A percentile compares a stretch with the other conserved stretches of the same genome.
phyloP scores from a whole-genome alignment of 345 rosid species.

The Viola odorata region DNA sequence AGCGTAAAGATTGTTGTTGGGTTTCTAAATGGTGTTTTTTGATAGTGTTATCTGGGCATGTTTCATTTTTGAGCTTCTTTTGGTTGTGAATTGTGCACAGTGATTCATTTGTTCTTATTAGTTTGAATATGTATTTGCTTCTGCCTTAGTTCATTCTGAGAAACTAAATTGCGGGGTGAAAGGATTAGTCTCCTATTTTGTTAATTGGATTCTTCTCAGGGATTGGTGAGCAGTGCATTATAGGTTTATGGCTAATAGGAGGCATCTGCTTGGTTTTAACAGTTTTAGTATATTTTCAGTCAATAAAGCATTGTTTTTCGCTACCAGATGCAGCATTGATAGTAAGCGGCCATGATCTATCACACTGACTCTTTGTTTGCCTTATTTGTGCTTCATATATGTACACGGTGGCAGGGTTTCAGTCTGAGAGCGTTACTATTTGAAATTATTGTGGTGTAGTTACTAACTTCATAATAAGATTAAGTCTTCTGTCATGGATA shows the following conservation, averaged over 20 bases:
- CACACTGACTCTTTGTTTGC: neutral
- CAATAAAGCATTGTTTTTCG: neutral
- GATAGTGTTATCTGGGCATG: neutral
- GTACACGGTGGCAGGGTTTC: neutral
- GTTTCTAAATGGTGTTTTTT: neutral
- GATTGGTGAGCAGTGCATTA: neutral
- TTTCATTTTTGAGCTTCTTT: neutral
- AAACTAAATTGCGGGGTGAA: no score
- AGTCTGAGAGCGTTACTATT: neutral
- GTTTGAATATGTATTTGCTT: no score
- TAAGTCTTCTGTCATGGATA: neutral
- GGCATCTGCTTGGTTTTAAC: neutral
- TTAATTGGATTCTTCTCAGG: neutral
- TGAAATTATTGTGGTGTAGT: neutral
- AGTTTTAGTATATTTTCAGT: neutral
- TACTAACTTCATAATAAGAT: neutral
- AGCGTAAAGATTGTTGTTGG: neutral
- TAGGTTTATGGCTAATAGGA: neutral
- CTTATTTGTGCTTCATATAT: neutral
- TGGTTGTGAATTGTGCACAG: neutral
- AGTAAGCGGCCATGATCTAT: neutral
- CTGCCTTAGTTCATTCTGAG: no score
- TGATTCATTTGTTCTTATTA: no score
- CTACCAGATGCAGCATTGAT: neutral
- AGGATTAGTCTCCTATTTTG: neutral